Evolutionary conservation across 768 basidiomycete species (phyloP).

Genomic region (Cystobasidiopsis lactophilus): DNA sequence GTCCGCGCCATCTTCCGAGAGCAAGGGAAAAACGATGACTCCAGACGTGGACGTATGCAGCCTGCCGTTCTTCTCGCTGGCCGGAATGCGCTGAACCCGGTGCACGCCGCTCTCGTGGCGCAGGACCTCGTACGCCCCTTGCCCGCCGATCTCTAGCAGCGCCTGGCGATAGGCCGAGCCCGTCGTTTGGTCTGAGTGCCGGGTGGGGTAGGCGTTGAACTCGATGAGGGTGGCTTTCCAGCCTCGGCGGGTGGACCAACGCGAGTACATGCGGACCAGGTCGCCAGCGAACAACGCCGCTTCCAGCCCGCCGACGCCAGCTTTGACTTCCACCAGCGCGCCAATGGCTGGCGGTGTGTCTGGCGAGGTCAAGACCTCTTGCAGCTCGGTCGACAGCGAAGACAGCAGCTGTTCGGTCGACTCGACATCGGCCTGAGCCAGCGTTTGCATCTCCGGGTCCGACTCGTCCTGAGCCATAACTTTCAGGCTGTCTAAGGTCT

Average conservation of each 20-base stretch:
- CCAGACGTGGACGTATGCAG: constrained; percentile 82
- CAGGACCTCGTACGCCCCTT: constrained; percentile 53
- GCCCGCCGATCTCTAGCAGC: constrained; percentile 53
- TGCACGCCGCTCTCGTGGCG: constrained; percentile 90
- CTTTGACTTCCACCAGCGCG: constrained; percentile 71
- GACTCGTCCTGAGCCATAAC: constrained; percentile 31
- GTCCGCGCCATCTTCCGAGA: constrained; percentile 45
- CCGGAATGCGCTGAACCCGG: constrained; percentile 79
- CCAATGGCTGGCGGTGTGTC: constrained; percentile 24
- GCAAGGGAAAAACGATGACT: constrained; percentile 59
- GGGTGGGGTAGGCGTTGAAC: not conserved
- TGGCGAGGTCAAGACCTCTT: constrained; percentile 8
- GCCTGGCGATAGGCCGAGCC: constrained; percentile 41
- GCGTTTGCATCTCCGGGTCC: constrained; percentile 48
- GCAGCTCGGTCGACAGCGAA: not conserved
- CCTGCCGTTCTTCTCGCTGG: constrained; percentile 66
- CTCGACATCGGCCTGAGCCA: constrained; percentile 31
- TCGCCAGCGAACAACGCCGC: constrained; percentile 59
- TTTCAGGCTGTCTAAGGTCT: constrained; percentile 10
- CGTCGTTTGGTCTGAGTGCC: constrained; percentile 12
- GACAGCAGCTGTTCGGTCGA: not conserved
- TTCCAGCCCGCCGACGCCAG: constrained; percentile 82
- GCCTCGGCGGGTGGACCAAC: constrained; percentile 34
- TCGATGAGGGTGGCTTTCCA: constrained; percentile 36
- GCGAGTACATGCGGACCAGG: constrained; percentile 58